Conservation (phyloP, 1,284 basidiomycete genomes). For the Leccinum ambiguum region DNA sequence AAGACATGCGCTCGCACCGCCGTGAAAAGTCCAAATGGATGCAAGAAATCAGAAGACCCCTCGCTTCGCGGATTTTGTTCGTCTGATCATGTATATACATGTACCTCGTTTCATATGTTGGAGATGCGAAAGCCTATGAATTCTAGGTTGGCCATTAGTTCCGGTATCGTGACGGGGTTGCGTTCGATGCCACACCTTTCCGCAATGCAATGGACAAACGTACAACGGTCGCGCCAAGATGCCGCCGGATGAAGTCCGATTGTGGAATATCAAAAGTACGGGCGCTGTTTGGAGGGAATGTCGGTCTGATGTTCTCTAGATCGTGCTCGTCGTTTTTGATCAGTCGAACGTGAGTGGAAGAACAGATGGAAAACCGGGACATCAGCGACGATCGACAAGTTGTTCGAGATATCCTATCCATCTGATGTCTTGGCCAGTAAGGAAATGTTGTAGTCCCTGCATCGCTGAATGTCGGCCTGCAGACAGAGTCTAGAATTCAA, state of each 20-base stretch:
- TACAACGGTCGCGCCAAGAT: conserved; percentile 27
- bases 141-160: conserved; percentile 49
- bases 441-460: conserved; percentile 35
- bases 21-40: conserved; percentile 38
- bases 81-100: conserved; percentile 52
- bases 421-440: conserved; percentile 35
- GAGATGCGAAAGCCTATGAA: conserved; percentile 15
- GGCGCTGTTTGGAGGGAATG: conserved; percentile 37
- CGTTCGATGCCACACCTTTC: conserved; percentile 44
- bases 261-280: conserved; percentile 33
- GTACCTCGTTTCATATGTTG: conserved; percentile 18
- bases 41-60: conserved; percentile 47
- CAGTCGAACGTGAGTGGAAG: conserved; percentile 40
- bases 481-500: conserved; percentile 33
- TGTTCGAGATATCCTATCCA: conserved; percentile 47
- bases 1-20: conserved; percentile 51
- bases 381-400: conserved; percentile 47
- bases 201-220: conserved; percentile 31
- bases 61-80: conserved; percentile 54
- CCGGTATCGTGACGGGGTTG: conserved; percentile 46
- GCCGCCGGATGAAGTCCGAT: conserved; percentile 26
- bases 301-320: conserved; percentile 24
- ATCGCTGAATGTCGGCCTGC: conserved; percentile 8
- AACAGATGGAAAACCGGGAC: conserved; percentile 47
- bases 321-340: conserved; percentile 16